These are phyloP conservation scores for Geopyxis carbonaria DNA, from an alignment of 495 filamentous ascomycete genomes.

Conservation along the genomic window DNA sequence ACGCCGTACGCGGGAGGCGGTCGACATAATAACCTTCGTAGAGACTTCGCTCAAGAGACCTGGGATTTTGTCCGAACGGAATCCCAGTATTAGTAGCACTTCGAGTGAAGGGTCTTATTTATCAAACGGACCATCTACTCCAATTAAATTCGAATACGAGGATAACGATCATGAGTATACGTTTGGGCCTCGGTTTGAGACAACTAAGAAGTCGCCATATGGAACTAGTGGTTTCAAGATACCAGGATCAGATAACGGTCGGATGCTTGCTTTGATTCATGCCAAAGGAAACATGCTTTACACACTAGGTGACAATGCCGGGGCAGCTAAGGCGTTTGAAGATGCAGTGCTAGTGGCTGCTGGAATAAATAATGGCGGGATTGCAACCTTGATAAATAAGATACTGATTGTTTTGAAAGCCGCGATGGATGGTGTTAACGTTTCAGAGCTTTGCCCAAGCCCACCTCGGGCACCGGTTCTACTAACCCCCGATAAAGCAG, in stretches of 20 bases:
- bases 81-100: slow-evolving; percentile 39
- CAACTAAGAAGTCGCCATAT: slow-evolving; percentile 19
- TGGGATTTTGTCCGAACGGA: slow-evolving; percentile 13
- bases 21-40: slow-evolving; percentile 80
- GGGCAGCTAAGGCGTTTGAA: slow-evolving; percentile 81
- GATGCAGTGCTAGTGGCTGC: slow-evolving; percentile 82
- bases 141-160: slow-evolving; percentile 25
- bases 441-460: slow-evolving; percentile 12
- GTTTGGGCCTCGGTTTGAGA: slow-evolving; percentile 17
- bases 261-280: slow-evolving; percentile 81
- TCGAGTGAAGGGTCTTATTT: slow-evolving; percentile 31
- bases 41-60: slow-evolving; percentile 50
- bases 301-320: slow-evolving; percentile 64
- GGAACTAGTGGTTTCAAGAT: slow-evolving; percentile 76
- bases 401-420: slow-evolving; percentile 57
- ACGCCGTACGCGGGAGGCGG: slow-evolving; percentile 67
- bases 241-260: slow-evolving; percentile 74
- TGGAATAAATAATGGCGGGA: slow-evolving; percentile 52
- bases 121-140: slow-evolving; percentile 7
- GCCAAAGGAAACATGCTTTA: slow-evolving; percentile 98
- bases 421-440: slow-evolving; percentile 25
- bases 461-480: slow-evolving; percentile 46
- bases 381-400: slow-evolving; percentile 62
- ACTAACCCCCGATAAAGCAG: slow-evolving; percentile 65
- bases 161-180: slow-evolving; percentile 31